Conservation (phyloP, 1,139 yeast genomes). For the Saccharomyces hybrid region DNA sequence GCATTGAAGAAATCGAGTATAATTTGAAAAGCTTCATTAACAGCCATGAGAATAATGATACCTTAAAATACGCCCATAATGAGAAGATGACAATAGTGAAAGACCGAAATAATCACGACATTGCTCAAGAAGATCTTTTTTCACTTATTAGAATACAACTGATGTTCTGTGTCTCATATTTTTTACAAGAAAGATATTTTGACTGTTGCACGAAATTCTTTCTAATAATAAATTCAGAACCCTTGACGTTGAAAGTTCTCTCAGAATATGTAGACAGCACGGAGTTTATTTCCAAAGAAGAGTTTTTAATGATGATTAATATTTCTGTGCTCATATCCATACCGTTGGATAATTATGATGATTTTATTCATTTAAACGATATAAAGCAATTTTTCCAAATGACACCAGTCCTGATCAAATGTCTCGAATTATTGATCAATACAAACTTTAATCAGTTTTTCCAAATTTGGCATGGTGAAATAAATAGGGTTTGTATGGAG, state of each 20-base stretch:
- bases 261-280: background rate
- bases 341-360: constrained; percentile 24
- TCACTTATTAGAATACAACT: constrained; percentile 15
- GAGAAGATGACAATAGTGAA: background rate
- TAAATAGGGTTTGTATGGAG: constrained; percentile 11
- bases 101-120: background rate
- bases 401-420: constrained; percentile 12
- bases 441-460: constrained; percentile 23
- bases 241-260: background rate
- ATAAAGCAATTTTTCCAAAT: constrained; percentile 10
- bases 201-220: constrained; percentile 20
- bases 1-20: constrained; percentile 21
- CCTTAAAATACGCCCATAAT: background rate
- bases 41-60: background rate
- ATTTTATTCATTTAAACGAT: constrained; percentile 18
- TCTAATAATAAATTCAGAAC: constrained; percentile 14
- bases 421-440: constrained; percentile 18
- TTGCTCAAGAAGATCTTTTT: constrained; percentile 7
- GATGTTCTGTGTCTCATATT: constrained; percentile 16
- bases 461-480: constrained; percentile 17
- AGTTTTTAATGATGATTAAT: constrained; percentile 18
- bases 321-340: constrained; percentile 21
- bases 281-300: constrained; percentile 15
- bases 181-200: constrained; percentile 20
- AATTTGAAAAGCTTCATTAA: constrained; percentile 10